phyloP scores from a whole-genome alignment of 768 basidiomycete genomes.

The Tulasnella sp. region DNA sequence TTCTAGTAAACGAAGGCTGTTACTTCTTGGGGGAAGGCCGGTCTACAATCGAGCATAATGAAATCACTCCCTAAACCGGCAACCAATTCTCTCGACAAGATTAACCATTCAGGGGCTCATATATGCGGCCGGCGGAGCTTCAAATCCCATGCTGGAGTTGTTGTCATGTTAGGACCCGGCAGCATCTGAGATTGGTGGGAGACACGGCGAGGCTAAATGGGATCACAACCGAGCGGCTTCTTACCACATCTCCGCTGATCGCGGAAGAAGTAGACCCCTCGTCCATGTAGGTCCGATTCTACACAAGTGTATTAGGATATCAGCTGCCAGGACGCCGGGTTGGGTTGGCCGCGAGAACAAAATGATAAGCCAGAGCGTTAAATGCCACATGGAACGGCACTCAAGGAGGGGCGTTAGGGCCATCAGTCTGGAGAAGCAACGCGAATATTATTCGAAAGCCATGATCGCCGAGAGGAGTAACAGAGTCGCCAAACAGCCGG shows the following conservation, averaged over 20 bases:
- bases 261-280: constrained; percentile 4
- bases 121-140: neutral
- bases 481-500: neutral
- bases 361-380: constrained; percentile 6
- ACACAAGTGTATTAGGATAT: neutral
- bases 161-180: neutral
- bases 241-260: neutral
- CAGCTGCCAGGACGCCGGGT: neutral
- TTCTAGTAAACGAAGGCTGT: neutral
- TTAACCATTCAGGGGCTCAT: neutral
- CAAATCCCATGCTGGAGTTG: neutral
- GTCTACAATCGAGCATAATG: neutral
- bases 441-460: neutral
- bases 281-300: neutral
- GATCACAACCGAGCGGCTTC: neutral
- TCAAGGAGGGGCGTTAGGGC: neutral
- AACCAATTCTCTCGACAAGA: neutral
- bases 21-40: neutral
- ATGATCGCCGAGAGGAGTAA: constrained; percentile 17
- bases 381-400: neutral
- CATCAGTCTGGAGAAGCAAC: constrained; percentile 11
- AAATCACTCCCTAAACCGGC: neutral
- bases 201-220: neutral
- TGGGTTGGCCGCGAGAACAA: neutral
- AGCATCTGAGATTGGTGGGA: neutral